Evolutionary conservation across 2,329 filamentous ascomycete genomes (phyloP).

Genomic region (Colletotrichum endophyticum): DNA sequence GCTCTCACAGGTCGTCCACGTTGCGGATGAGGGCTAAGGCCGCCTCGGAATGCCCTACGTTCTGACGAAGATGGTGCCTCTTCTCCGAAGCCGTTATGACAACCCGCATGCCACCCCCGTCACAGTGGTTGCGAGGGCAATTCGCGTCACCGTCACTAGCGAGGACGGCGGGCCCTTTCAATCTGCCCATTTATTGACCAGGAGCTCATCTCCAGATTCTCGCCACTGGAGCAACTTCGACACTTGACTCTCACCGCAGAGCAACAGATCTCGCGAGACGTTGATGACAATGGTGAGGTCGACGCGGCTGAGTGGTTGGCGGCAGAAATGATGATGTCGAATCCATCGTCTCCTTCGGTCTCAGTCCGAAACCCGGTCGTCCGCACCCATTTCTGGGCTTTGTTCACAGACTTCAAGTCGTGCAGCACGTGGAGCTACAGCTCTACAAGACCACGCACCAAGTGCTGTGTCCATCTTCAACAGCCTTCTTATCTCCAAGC

Average conservation of each 20-base stretch:
- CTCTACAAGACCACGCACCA: not conserved
- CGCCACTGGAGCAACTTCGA: not conserved
- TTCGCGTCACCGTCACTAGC: not conserved
- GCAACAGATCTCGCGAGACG: not conserved
- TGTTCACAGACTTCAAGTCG: not conserved
- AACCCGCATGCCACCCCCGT: not conserved
- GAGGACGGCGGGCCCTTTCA: not conserved
- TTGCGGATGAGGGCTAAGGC: not conserved
- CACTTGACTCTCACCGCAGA: not conserved
- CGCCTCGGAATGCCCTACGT: accelerated
- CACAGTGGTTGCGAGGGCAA: not conserved
- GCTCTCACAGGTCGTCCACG: accelerated
- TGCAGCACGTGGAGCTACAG: not conserved
- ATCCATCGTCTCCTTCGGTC: not conserved
- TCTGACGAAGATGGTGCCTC: not conserved
- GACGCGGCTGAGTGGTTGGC: not conserved
- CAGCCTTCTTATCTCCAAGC: no score
- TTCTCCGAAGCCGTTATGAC: not conserved
- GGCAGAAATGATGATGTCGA: not conserved
- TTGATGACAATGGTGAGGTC: not conserved
- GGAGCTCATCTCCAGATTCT: not conserved
- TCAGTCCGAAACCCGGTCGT: not conserved
- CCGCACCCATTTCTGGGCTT: not conserved
- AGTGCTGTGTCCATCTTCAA: no score
- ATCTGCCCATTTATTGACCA: not conserved